These are phyloP conservation scores for Wickerhamomyces canadensis DNA, from an alignment of 805 yeast genomes.

Conservation along the genomic window DNA sequence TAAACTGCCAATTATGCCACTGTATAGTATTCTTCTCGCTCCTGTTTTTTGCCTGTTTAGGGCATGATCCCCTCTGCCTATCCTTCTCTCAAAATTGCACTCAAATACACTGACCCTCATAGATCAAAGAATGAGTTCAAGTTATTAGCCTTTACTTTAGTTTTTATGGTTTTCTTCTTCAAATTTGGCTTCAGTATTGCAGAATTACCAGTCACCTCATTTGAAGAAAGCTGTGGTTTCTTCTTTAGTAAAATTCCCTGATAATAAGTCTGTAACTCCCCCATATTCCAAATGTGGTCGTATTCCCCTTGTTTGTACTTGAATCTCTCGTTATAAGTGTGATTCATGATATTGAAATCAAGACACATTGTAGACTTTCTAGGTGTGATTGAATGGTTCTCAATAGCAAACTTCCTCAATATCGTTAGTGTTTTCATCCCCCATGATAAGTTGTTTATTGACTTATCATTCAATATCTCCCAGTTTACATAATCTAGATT, in stretches of 20 bases:
- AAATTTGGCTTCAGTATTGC: no score
- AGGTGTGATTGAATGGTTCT: constrained; percentile 4
- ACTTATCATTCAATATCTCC: constrained; percentile 7
- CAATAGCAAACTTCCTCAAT: constrained; percentile 6
- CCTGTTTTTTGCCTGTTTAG: no score
- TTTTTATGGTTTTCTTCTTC: constrained; percentile 4
- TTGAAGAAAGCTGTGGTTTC: not conserved
- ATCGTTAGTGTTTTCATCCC: constrained; percentile 15
- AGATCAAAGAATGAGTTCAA: constrained; percentile 20
- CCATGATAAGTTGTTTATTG: constrained; percentile 12
- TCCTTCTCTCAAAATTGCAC: no score
- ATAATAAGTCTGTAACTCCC: constrained; percentile 9
- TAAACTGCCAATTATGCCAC: no score
- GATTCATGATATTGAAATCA: constrained; percentile 17
- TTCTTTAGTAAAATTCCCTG: constrained; percentile 14
- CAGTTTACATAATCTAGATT: constrained; percentile 14
- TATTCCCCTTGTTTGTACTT: constrained; percentile 4
- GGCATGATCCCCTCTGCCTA: no score
- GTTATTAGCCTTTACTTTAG: constrained; percentile 5
- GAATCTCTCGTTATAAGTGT: constrained; percentile 3
- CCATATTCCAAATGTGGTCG: constrained; percentile 16
- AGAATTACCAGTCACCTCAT: no score
- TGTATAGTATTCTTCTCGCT: no score
- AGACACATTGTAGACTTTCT: constrained; percentile 4
- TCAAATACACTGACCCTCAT: no score